Evolutionary conservation across 2,329 filamentous ascomycete genomes (phyloP), one percentile per base, ranked within the genome.

Genomic region (Decorospora gaudefroyi): DNA sequence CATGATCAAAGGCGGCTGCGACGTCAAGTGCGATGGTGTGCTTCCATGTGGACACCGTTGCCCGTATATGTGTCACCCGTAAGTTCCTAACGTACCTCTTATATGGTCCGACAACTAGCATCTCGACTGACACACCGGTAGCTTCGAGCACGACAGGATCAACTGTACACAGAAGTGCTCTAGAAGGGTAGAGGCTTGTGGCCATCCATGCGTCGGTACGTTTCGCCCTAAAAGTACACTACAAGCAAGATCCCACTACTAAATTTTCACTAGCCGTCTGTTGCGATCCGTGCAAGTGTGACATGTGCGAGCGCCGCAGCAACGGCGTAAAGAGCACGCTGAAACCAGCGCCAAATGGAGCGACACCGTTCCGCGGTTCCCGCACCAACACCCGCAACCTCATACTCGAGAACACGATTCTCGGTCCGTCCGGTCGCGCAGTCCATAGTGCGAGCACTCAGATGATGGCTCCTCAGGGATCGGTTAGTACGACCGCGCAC

Each of bases 21-120:
- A 63, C 19, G 15, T 44, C 13, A 40, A 36, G 12, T 70, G 67
- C 34, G 38, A 51, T 13, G 65, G 63, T 8, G 11, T 16, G 1
- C 51, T 72, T 25, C 62, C 66, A 0, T 72, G 69, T 17, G 56
- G 62, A 9, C 69, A 72, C 28, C 57, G 22, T 2, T 71, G 68
- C 46, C 57, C 62, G 13, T 57, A 68, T 17, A 50, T 33, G 3
- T 72, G 69, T 30, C 68, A 70, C 33, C 67, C 68, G 43, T 61
- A 47, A 50, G 61, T 53, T 38, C 3, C 1, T 23, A 23, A 6
- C 21, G 21, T 23, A 29, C 6, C 0, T 4, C 3, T 13, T 3
- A n/a, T n/a, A 29, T 21, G 17, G 10, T 5, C 16, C 3, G 6
- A 23, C 12, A 16, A 17, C 39, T 42, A 12, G 12, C 7, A n/a